Base-by-base conservation (phyloP, 2,329 filamentous ascomycete species). In the Fusarium sp. region DNA sequence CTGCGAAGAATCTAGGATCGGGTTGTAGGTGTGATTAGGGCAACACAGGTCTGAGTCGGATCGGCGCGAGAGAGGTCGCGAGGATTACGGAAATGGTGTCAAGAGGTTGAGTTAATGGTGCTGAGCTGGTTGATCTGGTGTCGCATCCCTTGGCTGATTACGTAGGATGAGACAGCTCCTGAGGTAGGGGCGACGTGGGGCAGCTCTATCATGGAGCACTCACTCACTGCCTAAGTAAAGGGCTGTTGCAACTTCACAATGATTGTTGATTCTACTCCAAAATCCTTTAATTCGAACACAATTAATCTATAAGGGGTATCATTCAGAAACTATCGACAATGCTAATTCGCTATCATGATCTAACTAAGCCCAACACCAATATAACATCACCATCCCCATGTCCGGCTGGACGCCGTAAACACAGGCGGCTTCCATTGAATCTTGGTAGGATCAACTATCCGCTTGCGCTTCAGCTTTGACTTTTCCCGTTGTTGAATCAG, bases 381-480 rank as follows among this genome's bases (percentile, higher is more conserved):
- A 22, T 22, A 6, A 43, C 6, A 59, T 78, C 86, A 98, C 96
- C 96, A 98, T 71, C 95, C 97, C 97, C 97, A 98, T 14, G 96
- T 98, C 77, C 96, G 89, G 76, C 91, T 94, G 16, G 93, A 94
- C 1, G 96, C 95, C 29, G 93, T 95, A 80, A 98, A 98, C 0
- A 98, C 94, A 0, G 97, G 97, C 13, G 97, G 96, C 83, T 97
- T 98, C 97, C 97, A 99, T 79, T 95, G 93, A 67, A 99, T 91
- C 78, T 90, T 89, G 22, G 91, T 89, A 0, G 95, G 88, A 71
- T 97, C 93, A 74, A 99, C 95, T 52, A 89, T 85, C 64, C 93
- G 89, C 82, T 92, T 92, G 68, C 92, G 91, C 84, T 97, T 98
- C 63, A 90, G 81, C 84, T 93, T 95, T 75, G 94, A 91, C 84